Percentiles rank a stretch among this genome's conserved stretches.
phyloP scores from a whole-genome alignment of 257 asterid genomes.

The Solanum dulcamara region DNA sequence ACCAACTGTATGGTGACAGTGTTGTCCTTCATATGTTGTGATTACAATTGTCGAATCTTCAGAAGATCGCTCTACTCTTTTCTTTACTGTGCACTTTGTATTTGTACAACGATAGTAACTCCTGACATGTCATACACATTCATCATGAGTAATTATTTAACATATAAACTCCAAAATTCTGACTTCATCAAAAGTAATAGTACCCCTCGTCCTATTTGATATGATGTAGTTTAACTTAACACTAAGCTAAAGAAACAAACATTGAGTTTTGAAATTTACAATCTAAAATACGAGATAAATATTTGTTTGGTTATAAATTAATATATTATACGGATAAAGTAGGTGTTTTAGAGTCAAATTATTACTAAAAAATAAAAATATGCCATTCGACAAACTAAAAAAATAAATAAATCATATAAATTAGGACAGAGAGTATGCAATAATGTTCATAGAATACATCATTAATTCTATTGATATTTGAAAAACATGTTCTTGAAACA shows the following conservation, averaged over 20 bases:
- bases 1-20: constrained; percentile 62
- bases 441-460: background rate
- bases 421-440: background rate
- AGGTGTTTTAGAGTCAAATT: too few species aligned
- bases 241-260: too few species aligned
- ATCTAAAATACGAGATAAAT: too few species aligned
- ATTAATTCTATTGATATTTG: background rate
- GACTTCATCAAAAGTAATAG: background rate
- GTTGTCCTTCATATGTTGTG: constrained; percentile 88
- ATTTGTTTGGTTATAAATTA: too few species aligned
- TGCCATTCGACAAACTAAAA: too few species aligned
- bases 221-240: too few species aligned
- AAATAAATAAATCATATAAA: too few species aligned
- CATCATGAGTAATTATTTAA: background rate
- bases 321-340: too few species aligned
- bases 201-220: too few species aligned
- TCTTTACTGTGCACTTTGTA: constrained; percentile 76
- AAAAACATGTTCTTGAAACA: background rate
- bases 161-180: background rate
- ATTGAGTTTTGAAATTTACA: too few species aligned
- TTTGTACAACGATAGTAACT: constrained; percentile 87
- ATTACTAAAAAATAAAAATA: too few species aligned
- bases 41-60: constrained; percentile 69
- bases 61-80: constrained; percentile 70
- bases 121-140: constrained; percentile 20